These are phyloP conservation scores for Moesziomyces antarcticus DNA, from an alignment of 1,284 basidiomycete genomes.

Conservation along the genomic window DNA sequence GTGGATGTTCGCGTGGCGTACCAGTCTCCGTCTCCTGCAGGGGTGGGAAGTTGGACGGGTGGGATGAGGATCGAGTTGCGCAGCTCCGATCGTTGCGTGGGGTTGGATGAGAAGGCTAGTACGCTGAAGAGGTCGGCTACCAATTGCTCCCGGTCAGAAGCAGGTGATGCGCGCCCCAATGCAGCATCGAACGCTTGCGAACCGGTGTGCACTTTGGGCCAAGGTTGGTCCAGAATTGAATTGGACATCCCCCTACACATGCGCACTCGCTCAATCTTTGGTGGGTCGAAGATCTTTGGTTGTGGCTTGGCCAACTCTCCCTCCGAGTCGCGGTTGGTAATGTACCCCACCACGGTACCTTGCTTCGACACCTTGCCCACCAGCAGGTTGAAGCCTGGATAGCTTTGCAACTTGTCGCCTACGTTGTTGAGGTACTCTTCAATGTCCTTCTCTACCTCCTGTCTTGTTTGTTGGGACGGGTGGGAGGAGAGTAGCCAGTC, in stretches of 20 bases:
- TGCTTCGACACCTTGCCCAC: constrained; percentile 16
- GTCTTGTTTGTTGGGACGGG: too few relatives aligned
- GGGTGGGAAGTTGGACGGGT: constrained; percentile 17
- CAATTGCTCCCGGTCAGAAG: not conserved
- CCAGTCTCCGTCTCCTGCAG: constrained; percentile 16
- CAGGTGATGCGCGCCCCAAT: not conserved
- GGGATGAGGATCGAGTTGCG: constrained; percentile 41
- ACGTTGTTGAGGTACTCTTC: constrained; percentile 17
- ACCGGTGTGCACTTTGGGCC: constrained; percentile 33
- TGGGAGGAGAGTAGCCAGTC: constrained; percentile 25
- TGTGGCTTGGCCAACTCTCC: constrained; percentile 1
- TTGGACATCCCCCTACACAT: constrained; percentile 35
- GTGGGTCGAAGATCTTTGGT: not conserved
- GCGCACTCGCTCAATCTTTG: not conserved
- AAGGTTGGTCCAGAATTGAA: constrained; percentile 30
- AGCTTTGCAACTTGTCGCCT: constrained; percentile 17
- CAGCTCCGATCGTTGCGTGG: constrained; percentile 19
- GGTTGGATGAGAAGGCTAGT: constrained; percentile 28
- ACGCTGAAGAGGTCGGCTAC: constrained; percentile 33
- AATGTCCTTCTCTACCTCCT: not conserved
- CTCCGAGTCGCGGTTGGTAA: constrained; percentile 30
- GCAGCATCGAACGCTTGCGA: constrained; percentile 3
- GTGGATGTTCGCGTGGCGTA: constrained; percentile 51
- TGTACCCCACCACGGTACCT: constrained; percentile 23
- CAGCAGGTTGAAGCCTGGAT: constrained; percentile 57